Conservation (phyloP, 768 basidiomycete genomes). For the Mycena epipterygia region DNA sequence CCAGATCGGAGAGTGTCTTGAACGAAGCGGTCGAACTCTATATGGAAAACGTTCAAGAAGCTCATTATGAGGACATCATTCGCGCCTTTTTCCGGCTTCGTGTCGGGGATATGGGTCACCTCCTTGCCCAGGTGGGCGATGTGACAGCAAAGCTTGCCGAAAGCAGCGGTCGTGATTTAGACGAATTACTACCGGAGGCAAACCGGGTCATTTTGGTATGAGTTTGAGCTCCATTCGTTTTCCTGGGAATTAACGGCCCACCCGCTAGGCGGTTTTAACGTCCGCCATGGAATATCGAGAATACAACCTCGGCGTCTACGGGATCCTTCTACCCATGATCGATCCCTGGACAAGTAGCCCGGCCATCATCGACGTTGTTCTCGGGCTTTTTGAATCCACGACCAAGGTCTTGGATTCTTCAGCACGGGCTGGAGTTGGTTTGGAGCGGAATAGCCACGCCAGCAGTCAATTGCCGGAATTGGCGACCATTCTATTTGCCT, state of each 20-base stretch:
- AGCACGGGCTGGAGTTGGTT: slow-evolving; percentile 42
- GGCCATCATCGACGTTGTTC: slow-evolving; percentile 74
- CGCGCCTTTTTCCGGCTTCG: slow-evolving; percentile 87
- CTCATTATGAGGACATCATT: slow-evolving; percentile 79
- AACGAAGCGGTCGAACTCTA: slow-evolving; percentile 78
- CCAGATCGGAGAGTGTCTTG: slow-evolving; percentile 67
- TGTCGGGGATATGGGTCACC: slow-evolving; percentile 72
- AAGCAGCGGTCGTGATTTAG: slow-evolving; percentile 58
- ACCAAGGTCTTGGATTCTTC: slow-evolving; percentile 62
- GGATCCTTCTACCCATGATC: slow-evolving; percentile 76
- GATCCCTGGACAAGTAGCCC: slow-evolving; percentile 89
- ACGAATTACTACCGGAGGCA: slow-evolving; percentile 70
- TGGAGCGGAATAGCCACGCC: slow-evolving; percentile 51
- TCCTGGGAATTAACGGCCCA: slow-evolving; percentile 6
- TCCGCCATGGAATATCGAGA: slow-evolving; percentile 83
- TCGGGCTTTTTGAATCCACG: slow-evolving; percentile 79
- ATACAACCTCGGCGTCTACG: slow-evolving; percentile 82
- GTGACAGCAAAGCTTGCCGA: slow-evolving; percentile 59
- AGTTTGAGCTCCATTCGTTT: slow-evolving; percentile 28
- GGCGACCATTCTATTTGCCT: slow-evolving; percentile 73
- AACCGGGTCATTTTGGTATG: slow-evolving; percentile 79
- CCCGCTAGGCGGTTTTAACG: slow-evolving; percentile 72
- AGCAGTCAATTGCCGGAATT: slow-evolving; percentile 74
- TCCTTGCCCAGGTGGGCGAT: slow-evolving; percentile 73
- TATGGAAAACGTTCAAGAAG: slow-evolving; percentile 71